Percentiles rank a stretch among this genome's conserved stretches.
phyloP scores from a whole-genome alignment of 2,329 filamentous ascomycete species.

The Camillea tinctor region DNA sequence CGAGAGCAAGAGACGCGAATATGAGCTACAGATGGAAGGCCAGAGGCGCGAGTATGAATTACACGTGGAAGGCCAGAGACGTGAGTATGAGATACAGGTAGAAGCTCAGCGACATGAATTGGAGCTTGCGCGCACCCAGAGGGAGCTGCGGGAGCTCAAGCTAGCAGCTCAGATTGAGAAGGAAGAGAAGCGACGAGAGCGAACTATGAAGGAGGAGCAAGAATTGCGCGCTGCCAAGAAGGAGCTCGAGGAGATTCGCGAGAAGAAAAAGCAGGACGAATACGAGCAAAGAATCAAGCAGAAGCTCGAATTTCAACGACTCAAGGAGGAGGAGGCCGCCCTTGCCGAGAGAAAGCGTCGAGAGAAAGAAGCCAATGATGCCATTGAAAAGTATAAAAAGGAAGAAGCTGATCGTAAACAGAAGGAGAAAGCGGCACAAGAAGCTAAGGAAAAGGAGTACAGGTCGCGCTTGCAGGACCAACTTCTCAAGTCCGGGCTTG shows the following conservation, averaged over 20 bases:
- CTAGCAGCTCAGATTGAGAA: slow-evolving; percentile 39
- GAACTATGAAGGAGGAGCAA: slow-evolving; percentile 41
- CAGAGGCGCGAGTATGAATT: slow-evolving; percentile 36
- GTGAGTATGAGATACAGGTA: slow-evolving; percentile 37
- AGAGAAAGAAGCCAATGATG: slow-evolving; percentile 49
- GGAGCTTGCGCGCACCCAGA: slow-evolving; percentile 32
- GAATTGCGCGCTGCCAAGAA: slow-evolving; percentile 34
- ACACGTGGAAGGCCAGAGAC: neutral
- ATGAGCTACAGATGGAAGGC: slow-evolving; percentile 38
- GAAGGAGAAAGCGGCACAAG: slow-evolving; percentile 41
- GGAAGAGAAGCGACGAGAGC: slow-evolving; percentile 40
- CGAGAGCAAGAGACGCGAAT: slow-evolving; percentile 30
- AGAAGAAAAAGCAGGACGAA: slow-evolving; percentile 47
- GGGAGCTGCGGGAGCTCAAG: slow-evolving; percentile 43
- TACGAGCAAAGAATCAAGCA: slow-evolving; percentile 52
- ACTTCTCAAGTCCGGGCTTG: slow-evolving; percentile 56
- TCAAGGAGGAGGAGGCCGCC: slow-evolving; percentile 45
- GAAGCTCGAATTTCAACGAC: slow-evolving; percentile 49
- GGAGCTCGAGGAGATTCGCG: slow-evolving; percentile 34
- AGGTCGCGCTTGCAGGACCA: slow-evolving; percentile 56
- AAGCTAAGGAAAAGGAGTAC: slow-evolving; percentile 51
- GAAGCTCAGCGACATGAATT: slow-evolving; percentile 40
- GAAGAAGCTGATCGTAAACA: slow-evolving; percentile 47
- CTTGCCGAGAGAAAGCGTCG: slow-evolving; percentile 43
- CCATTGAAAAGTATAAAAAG: slow-evolving; percentile 51